phyloP scores from a whole-genome alignment of 768 basidiomycete genomes.

The Leucocoprinus sp. region DNA sequence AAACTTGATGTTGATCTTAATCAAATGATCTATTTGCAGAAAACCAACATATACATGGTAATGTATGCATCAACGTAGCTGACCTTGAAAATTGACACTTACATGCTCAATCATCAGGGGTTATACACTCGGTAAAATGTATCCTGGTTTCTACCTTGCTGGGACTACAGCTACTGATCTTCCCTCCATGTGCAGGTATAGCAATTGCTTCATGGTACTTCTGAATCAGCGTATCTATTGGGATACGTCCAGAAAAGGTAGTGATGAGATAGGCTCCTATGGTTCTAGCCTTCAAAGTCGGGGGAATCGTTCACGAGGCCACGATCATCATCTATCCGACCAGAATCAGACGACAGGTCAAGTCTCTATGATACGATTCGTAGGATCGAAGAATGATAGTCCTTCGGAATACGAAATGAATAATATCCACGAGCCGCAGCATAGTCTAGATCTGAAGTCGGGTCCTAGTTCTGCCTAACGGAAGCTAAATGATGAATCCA shows the following conservation, averaged over 20 bases:
- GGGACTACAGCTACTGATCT: background rate
- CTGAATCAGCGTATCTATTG: conserved; percentile 5
- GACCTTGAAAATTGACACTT: background rate
- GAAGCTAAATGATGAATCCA: no score
- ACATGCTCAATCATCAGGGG: background rate
- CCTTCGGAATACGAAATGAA: background rate
- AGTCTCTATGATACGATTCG: background rate
- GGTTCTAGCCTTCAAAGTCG: background rate
- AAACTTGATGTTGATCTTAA: background rate
- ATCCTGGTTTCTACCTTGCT: background rate
- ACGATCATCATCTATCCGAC: background rate
- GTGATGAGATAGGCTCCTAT: background rate
- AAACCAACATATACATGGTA: background rate
- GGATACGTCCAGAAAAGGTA: background rate
- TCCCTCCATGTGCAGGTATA: background rate
- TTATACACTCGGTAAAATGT: conserved; percentile 5
- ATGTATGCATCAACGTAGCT: background rate
- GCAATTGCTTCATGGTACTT: conserved; percentile 11
- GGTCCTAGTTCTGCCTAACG: no score
- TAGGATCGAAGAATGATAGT: background rate
- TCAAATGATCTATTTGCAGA: background rate
- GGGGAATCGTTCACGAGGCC: background rate
- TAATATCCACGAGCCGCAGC: background rate
- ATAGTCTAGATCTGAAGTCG: background rate
- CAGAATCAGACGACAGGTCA: background rate